Base-by-base conservation (phyloP, 176 grass and related monocot genomes). In the Saccharum spontaneum region DNA sequence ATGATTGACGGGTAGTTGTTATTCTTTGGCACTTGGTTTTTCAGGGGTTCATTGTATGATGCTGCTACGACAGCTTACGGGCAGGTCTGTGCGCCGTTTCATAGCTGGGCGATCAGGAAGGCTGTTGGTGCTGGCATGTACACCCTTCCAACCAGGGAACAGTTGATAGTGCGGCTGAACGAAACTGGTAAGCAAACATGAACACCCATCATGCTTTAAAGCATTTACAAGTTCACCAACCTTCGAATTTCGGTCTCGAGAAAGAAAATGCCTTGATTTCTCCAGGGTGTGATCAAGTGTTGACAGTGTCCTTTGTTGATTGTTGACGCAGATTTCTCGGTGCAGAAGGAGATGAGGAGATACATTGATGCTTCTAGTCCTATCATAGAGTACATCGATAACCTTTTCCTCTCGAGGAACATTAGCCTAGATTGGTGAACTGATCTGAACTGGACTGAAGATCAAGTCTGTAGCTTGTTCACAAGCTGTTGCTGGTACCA, bases 351-450 rank as follows among this genome's bases (percentile, higher is more conserved):
- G 83, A 99, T 99, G 97, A 88, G 82, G 91, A 90, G 94, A 94
- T 98, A 94, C 83, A 98, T 95, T 41, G 75, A 98, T 4, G 91
- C 93, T 31, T 95, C 87, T 49, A 90, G 84, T 75, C 97, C 91
- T 5, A 86, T 98, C 50, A 96, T 99, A 91, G 79, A 88, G 41
- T 94, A 99, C 89, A 99, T 99, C 50, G 94, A 99, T 72, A 89
- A 91, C 79, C 91, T 99, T 86, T 99, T 94, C 85, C 86, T 99
- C 55, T 96, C 94, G 36, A 91, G 92, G 78, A 94, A 91, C 43
- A 98, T 99, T 88, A 86, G 43, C 43, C 73, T 99, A 87, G 97
- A 99, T 83, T 99, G 97, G 97, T 99, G 88, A 99, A 78, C 71
- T 64, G 61, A 81, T 34, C 43, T 94, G 88, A 99, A 69, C 67